Percentiles rank a stretch among this genome's conserved stretches.
Conservation (phyloP, 495 filamentous ascomycete species). For the Thozetella sp. region DNA sequence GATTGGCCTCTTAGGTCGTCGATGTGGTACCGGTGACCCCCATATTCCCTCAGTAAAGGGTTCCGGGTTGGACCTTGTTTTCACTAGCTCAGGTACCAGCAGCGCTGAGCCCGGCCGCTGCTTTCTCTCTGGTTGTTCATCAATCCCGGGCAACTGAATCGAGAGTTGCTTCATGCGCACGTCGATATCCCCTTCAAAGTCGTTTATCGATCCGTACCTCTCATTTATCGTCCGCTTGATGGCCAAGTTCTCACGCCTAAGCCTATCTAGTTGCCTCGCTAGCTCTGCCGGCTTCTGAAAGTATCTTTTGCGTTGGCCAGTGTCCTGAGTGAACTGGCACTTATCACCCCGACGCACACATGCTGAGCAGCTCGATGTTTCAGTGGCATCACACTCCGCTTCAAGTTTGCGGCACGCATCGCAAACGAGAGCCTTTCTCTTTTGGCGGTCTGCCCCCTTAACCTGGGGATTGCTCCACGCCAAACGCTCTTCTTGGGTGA, state of each 20-base stretch:
- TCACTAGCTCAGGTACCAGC: slow-evolving; percentile 68
- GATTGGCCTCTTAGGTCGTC: slow-evolving; percentile 50
- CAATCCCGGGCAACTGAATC: slow-evolving; percentile 72
- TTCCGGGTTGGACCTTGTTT: slow-evolving; percentile 72
- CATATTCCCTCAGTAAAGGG: slow-evolving; percentile 77
- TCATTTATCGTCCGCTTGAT: slow-evolving; percentile 61
- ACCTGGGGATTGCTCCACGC: slow-evolving; percentile 52
- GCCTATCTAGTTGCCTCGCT: slow-evolving; percentile 81
- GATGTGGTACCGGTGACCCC: slow-evolving; percentile 76
- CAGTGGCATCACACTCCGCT: slow-evolving; percentile 98
- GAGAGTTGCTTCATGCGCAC: slow-evolving; percentile 53
- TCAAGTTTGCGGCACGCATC: slow-evolving; percentile 97
- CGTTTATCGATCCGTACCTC: slow-evolving; percentile 41
- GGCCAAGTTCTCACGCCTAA: slow-evolving; percentile 72
- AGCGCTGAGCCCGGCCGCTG: slow-evolving; percentile 59
- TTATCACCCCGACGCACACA: slow-evolving; percentile 93
- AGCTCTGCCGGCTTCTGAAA: slow-evolving; percentile 99
- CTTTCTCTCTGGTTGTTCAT: slow-evolving; percentile 61
- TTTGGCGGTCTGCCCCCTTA: slow-evolving; percentile 92
- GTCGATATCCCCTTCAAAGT: slow-evolving; percentile 63
- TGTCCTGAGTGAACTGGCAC: slow-evolving; percentile 99
- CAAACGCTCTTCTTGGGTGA: too few species aligned
- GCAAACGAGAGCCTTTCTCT: slow-evolving; percentile 95
- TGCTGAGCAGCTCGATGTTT: slow-evolving; percentile 93
- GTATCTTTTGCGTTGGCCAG: slow-evolving; percentile 96